phyloP scores from a whole-genome alignment of 2,329 filamentous ascomycete species.

The Apiospora sp. region DNA sequence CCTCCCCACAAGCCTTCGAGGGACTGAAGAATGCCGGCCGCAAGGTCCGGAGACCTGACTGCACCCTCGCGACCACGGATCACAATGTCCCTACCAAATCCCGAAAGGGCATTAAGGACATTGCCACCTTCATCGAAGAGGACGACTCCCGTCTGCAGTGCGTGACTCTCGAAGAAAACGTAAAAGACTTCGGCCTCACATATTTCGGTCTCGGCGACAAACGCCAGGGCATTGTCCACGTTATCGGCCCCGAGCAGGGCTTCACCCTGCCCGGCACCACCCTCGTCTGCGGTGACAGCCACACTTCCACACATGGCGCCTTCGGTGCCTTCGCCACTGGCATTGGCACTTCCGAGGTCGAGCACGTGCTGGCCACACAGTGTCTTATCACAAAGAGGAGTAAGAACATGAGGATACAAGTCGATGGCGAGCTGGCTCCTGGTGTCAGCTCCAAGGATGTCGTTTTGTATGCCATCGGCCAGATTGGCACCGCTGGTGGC shows the following conservation, averaged over 20 bases:
- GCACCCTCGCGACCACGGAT: constrained; percentile 95
- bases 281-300: constrained; percentile 96
- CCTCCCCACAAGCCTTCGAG: constrained; percentile 98
- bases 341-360: constrained; percentile 97
- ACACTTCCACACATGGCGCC: constrained; percentile 97
- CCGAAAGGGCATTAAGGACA: constrained; percentile 91
- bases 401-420: constrained; percentile 98
- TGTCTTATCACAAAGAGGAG: constrained; percentile 93
- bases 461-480: constrained; percentile 89
- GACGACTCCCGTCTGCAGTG: constrained; percentile 93
- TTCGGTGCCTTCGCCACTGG: constrained; percentile 95
- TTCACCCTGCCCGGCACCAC: constrained; percentile 98
- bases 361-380: constrained; percentile 97
- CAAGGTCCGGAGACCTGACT: constrained; percentile 90
- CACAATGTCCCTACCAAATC: constrained; percentile 96
- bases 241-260: constrained; percentile 97
- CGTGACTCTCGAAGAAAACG: constrained; percentile 95
- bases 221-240: constrained; percentile 97
- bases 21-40: constrained; percentile 89
- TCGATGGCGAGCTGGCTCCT: constrained; percentile 87
- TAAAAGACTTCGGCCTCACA: constrained; percentile 94
- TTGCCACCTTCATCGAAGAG: constrained; percentile 92
- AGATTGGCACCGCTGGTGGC: constrained; percentile 94
- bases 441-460: constrained; percentile 98
- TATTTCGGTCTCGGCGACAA: constrained; percentile 97